Percentiles rank a stretch among this genome's conserved stretches.
Evolutionary conservation across 495 filamentous ascomycete species (phyloP).

Genomic region (Pseudomonodictys pantanalensis): DNA sequence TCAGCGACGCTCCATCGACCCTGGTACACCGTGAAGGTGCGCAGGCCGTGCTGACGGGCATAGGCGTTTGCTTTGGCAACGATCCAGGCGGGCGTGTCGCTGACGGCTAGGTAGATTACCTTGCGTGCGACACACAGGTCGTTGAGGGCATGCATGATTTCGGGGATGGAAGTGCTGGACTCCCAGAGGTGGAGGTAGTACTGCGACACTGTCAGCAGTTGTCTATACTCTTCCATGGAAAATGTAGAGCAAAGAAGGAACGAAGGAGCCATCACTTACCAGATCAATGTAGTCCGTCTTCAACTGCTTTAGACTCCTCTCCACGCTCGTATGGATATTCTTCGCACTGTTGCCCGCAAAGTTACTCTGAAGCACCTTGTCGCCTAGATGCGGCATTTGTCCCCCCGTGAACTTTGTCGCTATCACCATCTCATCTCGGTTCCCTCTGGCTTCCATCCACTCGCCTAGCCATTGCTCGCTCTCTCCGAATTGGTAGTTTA

Average conservation of each 20-base stretch:
- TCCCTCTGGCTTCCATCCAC: conserved; percentile 60
- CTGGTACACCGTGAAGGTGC: conserved; percentile 34
- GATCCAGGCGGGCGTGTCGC: conserved; percentile 63
- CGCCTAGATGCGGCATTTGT: conserved; percentile 34
- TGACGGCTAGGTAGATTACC: conserved; percentile 63
- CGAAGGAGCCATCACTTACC: too few relatives aligned
- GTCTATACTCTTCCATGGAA: conserved; percentile 37
- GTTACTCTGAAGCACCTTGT: conserved; percentile 55
- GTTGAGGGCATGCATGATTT: conserved; percentile 60
- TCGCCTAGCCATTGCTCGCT: conserved; percentile 74
- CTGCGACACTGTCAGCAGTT: conserved; percentile 16
- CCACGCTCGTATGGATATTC: conserved; percentile 53
- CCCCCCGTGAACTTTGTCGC: conserved; percentile 64
- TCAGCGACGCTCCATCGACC: conserved; percentile 29
- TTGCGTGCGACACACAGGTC: conserved; percentile 56
- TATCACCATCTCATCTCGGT: conserved; percentile 63
- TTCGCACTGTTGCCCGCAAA: conserved; percentile 58
- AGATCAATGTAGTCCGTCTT: conserved; percentile 64
- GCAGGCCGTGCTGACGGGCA: conserved; percentile 49
- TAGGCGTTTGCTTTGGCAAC: conserved; percentile 59
- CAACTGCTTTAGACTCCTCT: conserved; percentile 57
- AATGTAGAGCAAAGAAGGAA: neutral
- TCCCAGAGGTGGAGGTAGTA: conserved; percentile 36
- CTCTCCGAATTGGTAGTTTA: conserved; percentile 66
- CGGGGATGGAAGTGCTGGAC: conserved; percentile 55